phyloP scores from a whole-genome alignment of 495 filamentous ascomycete species.

The Halenospora varia region DNA sequence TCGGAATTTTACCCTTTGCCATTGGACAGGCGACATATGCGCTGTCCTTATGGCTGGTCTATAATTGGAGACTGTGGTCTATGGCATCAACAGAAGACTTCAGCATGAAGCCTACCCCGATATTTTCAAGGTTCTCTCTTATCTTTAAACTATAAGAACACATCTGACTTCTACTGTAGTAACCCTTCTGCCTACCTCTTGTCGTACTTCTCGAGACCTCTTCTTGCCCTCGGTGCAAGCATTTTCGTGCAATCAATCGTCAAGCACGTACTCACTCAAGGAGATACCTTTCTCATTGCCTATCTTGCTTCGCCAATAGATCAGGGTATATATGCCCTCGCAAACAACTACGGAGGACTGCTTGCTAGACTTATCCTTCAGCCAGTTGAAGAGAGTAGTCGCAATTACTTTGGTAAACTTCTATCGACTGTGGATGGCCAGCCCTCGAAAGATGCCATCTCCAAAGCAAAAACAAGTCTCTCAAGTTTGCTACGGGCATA shows the following conservation, averaged over 20 bases:
- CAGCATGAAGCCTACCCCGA: slow-evolving; percentile 41
- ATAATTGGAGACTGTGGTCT: slow-evolving; percentile 45
- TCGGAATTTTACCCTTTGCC: slow-evolving; percentile 86
- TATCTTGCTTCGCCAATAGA: slow-evolving; percentile 67
- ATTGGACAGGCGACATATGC: slow-evolving; percentile 81
- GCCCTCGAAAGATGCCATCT: slow-evolving; percentile 14
- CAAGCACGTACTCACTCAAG: slow-evolving; percentile 92
- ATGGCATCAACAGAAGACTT: slow-evolving; percentile 47
- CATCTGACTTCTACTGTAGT: slow-evolving; percentile 11
- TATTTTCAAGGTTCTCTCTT: slow-evolving; percentile 20
- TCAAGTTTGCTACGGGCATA: slow-evolving; percentile 56
- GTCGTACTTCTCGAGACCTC: slow-evolving; percentile 60
- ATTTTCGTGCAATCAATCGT: slow-evolving; percentile 82
- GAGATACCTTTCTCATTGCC: slow-evolving; percentile 83
- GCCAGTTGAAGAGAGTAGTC: slow-evolving; percentile 87
- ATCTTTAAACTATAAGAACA: background rate
- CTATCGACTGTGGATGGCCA: slow-evolving; percentile 32
- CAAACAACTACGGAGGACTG: slow-evolving; percentile 90
- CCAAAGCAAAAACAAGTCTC: slow-evolving; percentile 42
- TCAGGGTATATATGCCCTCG: slow-evolving; percentile 91
- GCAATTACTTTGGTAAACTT: slow-evolving; percentile 80
- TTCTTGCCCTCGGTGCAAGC: slow-evolving; percentile 65
- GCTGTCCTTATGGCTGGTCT: slow-evolving; percentile 60
- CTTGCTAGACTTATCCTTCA: slow-evolving; percentile 89
- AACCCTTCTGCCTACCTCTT: slow-evolving; percentile 40